Base-by-base conservation (phyloP, 495 filamentous ascomycete genomes). In the Daldinia loculata region DNA sequence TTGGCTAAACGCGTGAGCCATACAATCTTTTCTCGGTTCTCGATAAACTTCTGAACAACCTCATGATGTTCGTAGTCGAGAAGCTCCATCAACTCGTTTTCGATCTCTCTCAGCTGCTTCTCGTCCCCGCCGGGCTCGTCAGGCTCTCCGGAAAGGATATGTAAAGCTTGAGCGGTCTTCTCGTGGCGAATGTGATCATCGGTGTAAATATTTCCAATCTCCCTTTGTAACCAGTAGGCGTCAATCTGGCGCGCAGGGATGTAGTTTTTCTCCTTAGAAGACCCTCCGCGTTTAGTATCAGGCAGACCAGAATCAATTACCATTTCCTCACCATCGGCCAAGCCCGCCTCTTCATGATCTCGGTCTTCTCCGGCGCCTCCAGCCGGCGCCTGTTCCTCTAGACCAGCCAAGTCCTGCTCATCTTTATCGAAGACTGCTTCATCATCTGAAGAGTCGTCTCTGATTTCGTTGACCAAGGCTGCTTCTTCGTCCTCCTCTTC, bases 61-160 rank as follows among this genome's bases (percentile, higher is more conserved):
- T 98, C 94, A 59, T 95, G 92, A 75, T 97, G 91, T 74, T 98
- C 95, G 72, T 96, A 99, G 72, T 98, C 94, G 68, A 99, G 97
- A 0, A 98, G 87, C 74, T 98, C 96, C 90, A 98, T 98, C 56
- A 99, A 82, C 58, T 98, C 96, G 76, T 99, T 99, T 77, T 99
- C 95, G 67, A 97, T 93, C 69, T 99, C 95, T 69, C 94, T 90
- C 22, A 97, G 81, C 11, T 91, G 86, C 72, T 89, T 92, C 70
- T 94, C 92, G 61, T 93, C 90, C 11, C 90, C 91, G 17, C 79
- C 82, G 14, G 82, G 80, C 70, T 96, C 91, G 34, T 96, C 94
- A 1, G 89, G 84, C 29, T 88, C 83, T 4, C 90, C 92, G 32
- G 89, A 89, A 19, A 99, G 84, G 43, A 95, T 94, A 32, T 91